Evolutionary conservation across 2,329 filamentous ascomycete genomes (phyloP), one percentile per base, ranked within the genome.

Genomic region (Alternaria gaisen): DNA sequence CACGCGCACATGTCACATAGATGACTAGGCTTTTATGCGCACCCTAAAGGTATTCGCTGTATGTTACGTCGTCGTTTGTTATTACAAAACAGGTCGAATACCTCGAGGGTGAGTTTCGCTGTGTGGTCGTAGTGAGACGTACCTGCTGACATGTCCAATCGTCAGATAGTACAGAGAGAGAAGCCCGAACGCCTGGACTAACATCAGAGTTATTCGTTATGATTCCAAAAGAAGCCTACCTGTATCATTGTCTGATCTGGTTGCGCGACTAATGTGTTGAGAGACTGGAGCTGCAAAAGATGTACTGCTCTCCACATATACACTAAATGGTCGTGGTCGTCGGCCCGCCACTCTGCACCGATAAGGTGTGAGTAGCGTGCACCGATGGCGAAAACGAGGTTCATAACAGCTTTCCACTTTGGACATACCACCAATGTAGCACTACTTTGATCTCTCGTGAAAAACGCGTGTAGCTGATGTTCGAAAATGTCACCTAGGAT

Each of bases 371-470:
- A 72, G 59, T 76, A 73, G 48, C 73, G 69, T n/a, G 77, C 71
- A 10, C 74, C 77, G 28, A 81, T 76, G 18, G 79, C 79, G 44
- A 80, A 78, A 7, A 81, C 68, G 9, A 80, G 58, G 46, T 81
- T 80, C 55, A 80, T 52, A 16, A 76, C 70, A 11, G 73, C 74
- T 9, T 72, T 68, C 78, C 60, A 63, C 16, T 54, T 63, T n/a
- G 53, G 36, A n/a, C 76, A 79, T 22, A 53, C 56, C 8, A 28
- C 24, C 22, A 16, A 22, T 48, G 50, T 40, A 36, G 46, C 26
- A 30, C 52, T 20, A n/a, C 22, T 28, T 20, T 59, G 43, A 42
- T 60, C 20, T n/a, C 14, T n/a, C 12, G 8, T 24, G 41, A 60
- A 56, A 32, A 44, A 62, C 18, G 10, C 50, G 14, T 28, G 54